phyloP scores from a whole-genome alignment of 768 basidiomycete genomes.

The Solioccasus polychromus region DNA sequence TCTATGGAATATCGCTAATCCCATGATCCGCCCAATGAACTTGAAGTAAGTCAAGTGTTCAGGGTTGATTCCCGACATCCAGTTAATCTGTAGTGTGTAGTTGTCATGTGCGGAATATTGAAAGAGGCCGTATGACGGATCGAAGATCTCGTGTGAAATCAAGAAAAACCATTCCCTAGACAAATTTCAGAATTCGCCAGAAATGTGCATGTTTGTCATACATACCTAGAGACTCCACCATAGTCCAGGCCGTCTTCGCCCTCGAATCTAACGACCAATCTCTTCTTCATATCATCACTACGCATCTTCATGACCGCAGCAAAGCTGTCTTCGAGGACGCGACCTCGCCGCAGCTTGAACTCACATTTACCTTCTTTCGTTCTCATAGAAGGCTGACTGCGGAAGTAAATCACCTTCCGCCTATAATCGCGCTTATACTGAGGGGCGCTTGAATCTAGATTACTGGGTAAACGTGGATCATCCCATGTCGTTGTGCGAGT shows the following conservation, averaged over 20 bases:
- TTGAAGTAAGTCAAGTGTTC: slow-evolving; percentile 80
- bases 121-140: slow-evolving; percentile 79
- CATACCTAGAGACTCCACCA: slow-evolving; percentile 70
- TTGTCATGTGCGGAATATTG: slow-evolving; percentile 80
- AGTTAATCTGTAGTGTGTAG: slow-evolving; percentile 79
- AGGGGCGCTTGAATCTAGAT: slow-evolving; percentile 84
- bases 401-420: slow-evolving; percentile 89
- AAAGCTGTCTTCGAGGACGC: slow-evolving; percentile 86
- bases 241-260: slow-evolving; percentile 80
- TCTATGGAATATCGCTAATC: slow-evolving; percentile 74
- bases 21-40: slow-evolving; percentile 73
- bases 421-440: slow-evolving; percentile 95
- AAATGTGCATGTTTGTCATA: slow-evolving; percentile 24
- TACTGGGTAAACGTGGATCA: slow-evolving; percentile 81
- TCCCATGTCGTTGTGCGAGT: slow-evolving; percentile 91
- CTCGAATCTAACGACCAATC: slow-evolving; percentile 73
- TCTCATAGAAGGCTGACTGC: slow-evolving; percentile 84
- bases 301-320: slow-evolving; percentile 78
- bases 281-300: slow-evolving; percentile 66
- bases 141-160: slow-evolving; percentile 79
- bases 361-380: slow-evolving; percentile 79
- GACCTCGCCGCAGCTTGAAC: slow-evolving; percentile 74
- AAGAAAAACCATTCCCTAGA: slow-evolving; percentile 84
- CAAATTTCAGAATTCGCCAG: slow-evolving; percentile 2
- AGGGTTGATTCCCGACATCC: slow-evolving; percentile 70